Evolutionary conservation across 1,139 yeast species (phyloP), one percentile per base, ranked within the genome.

Genomic region (Blastobotrys ciferrii): DNA sequence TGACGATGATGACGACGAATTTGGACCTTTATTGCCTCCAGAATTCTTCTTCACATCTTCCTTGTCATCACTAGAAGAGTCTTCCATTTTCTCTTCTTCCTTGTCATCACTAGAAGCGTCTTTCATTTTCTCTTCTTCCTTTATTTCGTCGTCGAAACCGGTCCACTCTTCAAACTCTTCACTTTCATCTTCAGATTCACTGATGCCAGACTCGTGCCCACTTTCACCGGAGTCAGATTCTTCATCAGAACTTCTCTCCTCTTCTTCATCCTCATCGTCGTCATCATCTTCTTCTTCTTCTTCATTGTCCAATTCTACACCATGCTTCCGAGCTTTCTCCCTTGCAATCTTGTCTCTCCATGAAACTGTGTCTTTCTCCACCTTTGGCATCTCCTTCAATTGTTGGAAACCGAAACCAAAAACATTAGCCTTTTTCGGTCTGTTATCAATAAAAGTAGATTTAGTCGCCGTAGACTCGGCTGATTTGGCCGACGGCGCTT

Each of bases 331-430:
- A 23, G 62, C 62, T 42, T 63, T 76, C 48, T 78, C 78, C 40
- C 66, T 66, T 47, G 76, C 83, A 3, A 81, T 65, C 44, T 71
- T 70, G 28, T 74, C 73, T 58, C 82, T 74, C 87, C 87, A 82
- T 42, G 78, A 78, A 57, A 78, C 78, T 32, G 72, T 71, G 50
- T 72, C 74, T 55, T 71, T 72, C 49, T 81, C 74, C 2, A 62
- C 52, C 49, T 72, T 55, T 1, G 53, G 74, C 1, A 75, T 68
- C 49, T 74, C 76, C 30, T 77, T 76, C 13, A 83, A 67, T 59
- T 81, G 78, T 9, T 73, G 69, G 63, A 87, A 87, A 1, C 87
- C 87, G 65, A 87, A 86, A 0, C 92, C 91, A 30, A 32, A 32
- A 19, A 31, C 18, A 4, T 46, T 46, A 4, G 46, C 39, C 4